Evolutionary conservation across 2,329 filamentous ascomycete species (phyloP), one percentile per base, ranked within the genome.

Genomic region (Ceratocystis papillata): DNA sequence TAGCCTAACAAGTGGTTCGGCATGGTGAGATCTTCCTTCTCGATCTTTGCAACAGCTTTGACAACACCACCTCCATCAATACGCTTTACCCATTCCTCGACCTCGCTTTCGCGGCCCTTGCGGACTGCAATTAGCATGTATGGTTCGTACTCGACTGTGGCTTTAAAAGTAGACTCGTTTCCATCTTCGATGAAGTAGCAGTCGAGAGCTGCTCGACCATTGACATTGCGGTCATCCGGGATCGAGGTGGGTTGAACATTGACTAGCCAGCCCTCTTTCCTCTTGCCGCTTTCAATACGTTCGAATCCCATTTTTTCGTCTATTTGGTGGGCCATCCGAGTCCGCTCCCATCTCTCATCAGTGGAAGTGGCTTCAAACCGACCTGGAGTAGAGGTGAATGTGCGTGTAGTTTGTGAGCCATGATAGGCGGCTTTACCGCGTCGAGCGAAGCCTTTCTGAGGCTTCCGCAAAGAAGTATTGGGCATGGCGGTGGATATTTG

Each of bases 1-100:
- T 96, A 95, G 28, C 94, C 95, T 64, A 97, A 80, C 69, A 99
- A 79, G 77, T 99, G 94, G 75, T 99, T 99, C 33, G 94, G 94
- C 87, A 96, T 91, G 69, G 85, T 84, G 70, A 99, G 78, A 75
- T 99, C 94, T 76, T 99, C 95, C 78, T 95, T 96, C 72, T 95
- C 89, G 22, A 96, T 77, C 70, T 85, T 84, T 73, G 83, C 85
- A 53, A 96, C 81, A 62, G 79, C 81, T 78, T 95, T 96, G 62
- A 97, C 82, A 12, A 92, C 80, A 1, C 92, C 93, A 70, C 90
- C 94, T 68, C 84, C 85, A 5, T 84, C 80, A 76, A 95, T 78
- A 75, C 88, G 77, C 85, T 89, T 81, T 70, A 90, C 84, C 90
- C 92, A 99, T 78, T 99, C 94, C 74, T 99, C 95, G 1, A 96